These are phyloP conservation scores for Termitomyces sp. DNA, from an alignment of 1,284 basidiomycete species.

Conservation along the genomic window DNA sequence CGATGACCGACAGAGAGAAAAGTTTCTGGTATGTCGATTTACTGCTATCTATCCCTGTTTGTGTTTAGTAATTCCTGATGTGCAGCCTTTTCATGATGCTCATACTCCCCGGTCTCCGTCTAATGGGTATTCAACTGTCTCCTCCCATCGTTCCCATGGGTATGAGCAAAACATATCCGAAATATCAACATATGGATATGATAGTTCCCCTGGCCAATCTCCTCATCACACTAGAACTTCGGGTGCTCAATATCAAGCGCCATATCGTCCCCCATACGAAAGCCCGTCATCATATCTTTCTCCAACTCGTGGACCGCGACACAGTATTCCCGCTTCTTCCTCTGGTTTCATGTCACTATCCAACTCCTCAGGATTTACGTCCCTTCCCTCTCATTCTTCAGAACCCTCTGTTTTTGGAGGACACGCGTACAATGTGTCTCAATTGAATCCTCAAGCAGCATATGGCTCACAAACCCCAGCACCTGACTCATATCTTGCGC, in stretches of 20 bases:
- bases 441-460: conserved; percentile 24
- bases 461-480: conserved; percentile 34
- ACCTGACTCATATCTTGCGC: conserved; percentile 22
- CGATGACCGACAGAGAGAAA: conserved; percentile 50
- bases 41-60: conserved; percentile 2
- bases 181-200: conserved; percentile 32
- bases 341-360: conserved; percentile 61
- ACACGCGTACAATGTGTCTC: conserved; percentile 28
- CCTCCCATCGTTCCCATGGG: conserved; percentile 15
- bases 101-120: conserved; percentile 36
- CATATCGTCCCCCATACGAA: conserved; percentile 56
- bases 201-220: conserved; percentile 30
- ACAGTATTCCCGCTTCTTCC: conserved; percentile 59
- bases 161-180: conserved; percentile 28
- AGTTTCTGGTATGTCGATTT: conserved; percentile 51
- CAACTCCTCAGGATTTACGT: conserved; percentile 28
- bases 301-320: conserved; percentile 48
- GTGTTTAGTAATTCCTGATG: conserved; percentile 5
- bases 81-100: conserved; percentile 31
- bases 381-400: conserved; percentile 35
- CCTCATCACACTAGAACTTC: conserved; percentile 27
- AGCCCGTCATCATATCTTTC: conserved; percentile 30
- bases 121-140: conserved; percentile 25
- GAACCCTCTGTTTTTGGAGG: conserved; percentile 44
- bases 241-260: conserved; percentile 28